A percentile compares a stretch with the other conserved stretches of the same genome.
Evolutionary conservation across 768 basidiomycete species (phyloP).

Genomic region (Suillus decipiens): DNA sequence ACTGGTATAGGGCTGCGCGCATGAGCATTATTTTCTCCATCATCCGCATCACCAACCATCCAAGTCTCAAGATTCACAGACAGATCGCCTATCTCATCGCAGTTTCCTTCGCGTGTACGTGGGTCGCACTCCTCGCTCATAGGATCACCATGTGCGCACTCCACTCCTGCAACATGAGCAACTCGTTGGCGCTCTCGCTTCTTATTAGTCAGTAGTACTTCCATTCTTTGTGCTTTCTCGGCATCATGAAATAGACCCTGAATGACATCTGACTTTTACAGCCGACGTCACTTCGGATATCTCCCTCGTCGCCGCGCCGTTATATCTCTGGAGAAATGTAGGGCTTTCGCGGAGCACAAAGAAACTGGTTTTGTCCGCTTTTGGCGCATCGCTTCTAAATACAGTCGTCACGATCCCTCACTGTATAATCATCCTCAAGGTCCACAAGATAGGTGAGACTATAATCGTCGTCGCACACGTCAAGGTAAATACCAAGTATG

Average conservation of each 20-base stretch:
- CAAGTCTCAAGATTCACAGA: slow-evolving; percentile 7
- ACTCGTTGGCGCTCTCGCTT: slow-evolving; percentile 17
- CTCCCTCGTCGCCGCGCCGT: slow-evolving; percentile 19
- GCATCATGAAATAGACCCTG: background rate
- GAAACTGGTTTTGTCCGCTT: slow-evolving; percentile 21
- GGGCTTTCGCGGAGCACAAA: slow-evolving; percentile 17
- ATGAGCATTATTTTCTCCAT: slow-evolving; percentile 28
- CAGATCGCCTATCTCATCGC: slow-evolving; percentile 14
- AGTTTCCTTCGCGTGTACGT: slow-evolving; percentile 25
- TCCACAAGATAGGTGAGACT: background rate
- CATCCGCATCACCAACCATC: slow-evolving; percentile 20
- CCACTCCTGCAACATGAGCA: slow-evolving; percentile 2
- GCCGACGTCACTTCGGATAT: slow-evolving; percentile 23
- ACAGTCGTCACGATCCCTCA: slow-evolving; percentile 23
- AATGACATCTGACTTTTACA: slow-evolving; percentile 6
- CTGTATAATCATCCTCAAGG: slow-evolving; percentile 14
- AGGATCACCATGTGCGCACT: slow-evolving; percentile 15
- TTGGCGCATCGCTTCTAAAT: slow-evolving; percentile 23
- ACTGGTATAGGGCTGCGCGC: slow-evolving; percentile 22
- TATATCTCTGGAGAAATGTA: slow-evolving; percentile 16
- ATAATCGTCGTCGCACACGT: slow-evolving; percentile 23
- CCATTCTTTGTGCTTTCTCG: background rate
- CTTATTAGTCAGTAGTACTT: slow-evolving; percentile 25
- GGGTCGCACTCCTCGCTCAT: slow-evolving; percentile 23
- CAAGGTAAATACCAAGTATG: slow-evolving; percentile 18